These are phyloP conservation scores for Saitoella complicata DNA, from an alignment of 805 yeast genomes.

Conservation along the genomic window DNA sequence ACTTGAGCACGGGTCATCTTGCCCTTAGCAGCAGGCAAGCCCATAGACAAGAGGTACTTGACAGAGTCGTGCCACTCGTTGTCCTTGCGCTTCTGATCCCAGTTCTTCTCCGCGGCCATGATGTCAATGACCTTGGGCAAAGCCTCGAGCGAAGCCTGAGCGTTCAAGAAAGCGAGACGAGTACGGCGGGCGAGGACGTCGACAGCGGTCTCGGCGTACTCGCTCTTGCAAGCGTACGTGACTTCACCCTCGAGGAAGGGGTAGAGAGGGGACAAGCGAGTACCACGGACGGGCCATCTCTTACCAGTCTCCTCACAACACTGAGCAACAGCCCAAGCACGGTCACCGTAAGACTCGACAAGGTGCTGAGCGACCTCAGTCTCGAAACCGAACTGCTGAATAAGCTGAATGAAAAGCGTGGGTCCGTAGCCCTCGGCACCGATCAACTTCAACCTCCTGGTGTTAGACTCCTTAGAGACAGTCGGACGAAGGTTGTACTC, in stretches of 20 bases:
- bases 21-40: not conserved
- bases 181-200: constrained; percentile 90
- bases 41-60: not conserved
- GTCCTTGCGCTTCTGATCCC: constrained; percentile 29
- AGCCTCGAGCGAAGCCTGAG: constrained; percentile 62
- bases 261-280: constrained; percentile 40
- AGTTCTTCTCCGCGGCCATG: constrained; percentile 63
- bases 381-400: constrained; percentile 61
- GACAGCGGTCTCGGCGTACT: constrained; percentile 72
- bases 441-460: constrained; percentile 38
- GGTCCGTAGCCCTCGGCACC: constrained; percentile 74
- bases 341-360: constrained; percentile 74
- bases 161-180: constrained; percentile 80
- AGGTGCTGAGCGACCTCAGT: constrained; percentile 65
- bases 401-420: constrained; percentile 59
- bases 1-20: not conserved
- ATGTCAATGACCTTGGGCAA: constrained; percentile 74
- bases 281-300: constrained; percentile 21
- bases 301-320: constrained; percentile 24
- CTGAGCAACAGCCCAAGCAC: constrained; percentile 54
- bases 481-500: constrained; percentile 28
- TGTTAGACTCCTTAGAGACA: constrained; percentile 30
- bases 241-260: constrained; percentile 79
- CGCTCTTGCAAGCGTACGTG: constrained; percentile 63
- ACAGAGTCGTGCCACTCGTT: not conserved